A percentile compares a stretch with the other conserved stretches of the same genome.
Conservation (phyloP, 2,329 filamentous ascomycete species). For the Thermothelomyces thermophilus region DNA sequence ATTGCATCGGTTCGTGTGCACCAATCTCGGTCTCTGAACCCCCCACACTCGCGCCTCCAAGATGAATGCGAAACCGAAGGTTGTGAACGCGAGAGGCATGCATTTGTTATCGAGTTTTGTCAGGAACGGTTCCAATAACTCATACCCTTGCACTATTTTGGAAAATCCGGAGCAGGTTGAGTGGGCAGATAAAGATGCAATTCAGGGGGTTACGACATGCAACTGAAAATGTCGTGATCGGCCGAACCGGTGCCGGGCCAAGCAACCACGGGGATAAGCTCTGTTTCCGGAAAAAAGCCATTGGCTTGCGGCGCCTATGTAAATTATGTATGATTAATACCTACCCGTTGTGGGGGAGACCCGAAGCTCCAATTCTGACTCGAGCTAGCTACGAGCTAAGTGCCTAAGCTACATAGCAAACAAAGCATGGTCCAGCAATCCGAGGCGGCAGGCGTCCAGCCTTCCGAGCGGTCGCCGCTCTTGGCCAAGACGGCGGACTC, state of each 20-base stretch:
- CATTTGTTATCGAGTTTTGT: not conserved
- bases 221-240: slow-evolving; percentile 20
- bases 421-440: slow-evolving; percentile 9
- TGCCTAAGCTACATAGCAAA: no score
- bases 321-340: no score
- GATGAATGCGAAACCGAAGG: not conserved
- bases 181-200: not conserved
- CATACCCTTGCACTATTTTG: not conserved
- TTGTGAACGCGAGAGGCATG: not conserved
- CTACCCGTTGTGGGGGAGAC: no score
- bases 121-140: not conserved
- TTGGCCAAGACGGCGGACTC: not conserved
- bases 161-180: not conserved
- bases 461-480: slow-evolving; percentile 16
- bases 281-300: not conserved
- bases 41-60: not conserved
- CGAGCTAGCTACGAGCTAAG: no score
- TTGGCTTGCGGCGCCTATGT: not conserved
- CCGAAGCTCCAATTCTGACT: no score
- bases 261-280: slow-evolving; percentile 2
- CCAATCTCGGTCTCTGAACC: not conserved
- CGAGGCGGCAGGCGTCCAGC: not conserved
- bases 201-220: slow-evolving; percentile 20
- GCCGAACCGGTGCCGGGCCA: not conserved
- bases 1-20: slow-evolving; percentile 6